These are phyloP conservation scores for Blastocystis sp. DNA, from an alignment of 352 stramenopile genomes.

Conservation along the genomic window DNA sequence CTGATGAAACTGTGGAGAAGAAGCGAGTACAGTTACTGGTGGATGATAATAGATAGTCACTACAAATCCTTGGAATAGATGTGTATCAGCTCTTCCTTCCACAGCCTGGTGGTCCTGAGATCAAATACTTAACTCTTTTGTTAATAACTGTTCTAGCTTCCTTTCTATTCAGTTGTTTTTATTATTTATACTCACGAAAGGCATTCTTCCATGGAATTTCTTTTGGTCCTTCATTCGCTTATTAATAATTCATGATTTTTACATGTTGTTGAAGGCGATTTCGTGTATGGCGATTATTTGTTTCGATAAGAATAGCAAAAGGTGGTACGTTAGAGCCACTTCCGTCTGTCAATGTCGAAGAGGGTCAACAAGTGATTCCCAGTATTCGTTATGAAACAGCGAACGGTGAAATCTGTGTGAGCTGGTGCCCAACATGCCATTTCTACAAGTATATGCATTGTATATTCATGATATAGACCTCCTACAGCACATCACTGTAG, in stretches of 20 bases:
- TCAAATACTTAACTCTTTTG: background rate
- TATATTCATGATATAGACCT: background rate
- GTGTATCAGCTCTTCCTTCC: background rate
- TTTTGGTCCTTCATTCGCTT: background rate
- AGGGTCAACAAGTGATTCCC: background rate
- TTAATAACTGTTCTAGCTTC: background rate
- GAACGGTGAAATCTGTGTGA: background rate
- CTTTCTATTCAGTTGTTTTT: background rate
- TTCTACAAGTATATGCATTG: background rate
- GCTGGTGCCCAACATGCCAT: constrained; percentile 21
- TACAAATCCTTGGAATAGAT: background rate
- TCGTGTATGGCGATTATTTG: background rate
- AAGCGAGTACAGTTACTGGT: background rate
- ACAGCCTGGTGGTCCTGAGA: background rate
- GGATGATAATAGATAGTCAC: background rate
- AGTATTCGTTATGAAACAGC: background rate
- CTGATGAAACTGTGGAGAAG: background rate
- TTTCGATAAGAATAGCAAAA: background rate
- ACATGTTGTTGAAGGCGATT: background rate
- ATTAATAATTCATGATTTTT: background rate
- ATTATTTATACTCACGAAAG: background rate
- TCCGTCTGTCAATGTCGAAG: background rate
- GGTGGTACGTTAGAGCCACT: background rate
- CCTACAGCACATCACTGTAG: background rate
- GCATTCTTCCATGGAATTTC: background rate